Conservation (phyloP, 208 protist species). For the Leishmania arabica region DNA sequence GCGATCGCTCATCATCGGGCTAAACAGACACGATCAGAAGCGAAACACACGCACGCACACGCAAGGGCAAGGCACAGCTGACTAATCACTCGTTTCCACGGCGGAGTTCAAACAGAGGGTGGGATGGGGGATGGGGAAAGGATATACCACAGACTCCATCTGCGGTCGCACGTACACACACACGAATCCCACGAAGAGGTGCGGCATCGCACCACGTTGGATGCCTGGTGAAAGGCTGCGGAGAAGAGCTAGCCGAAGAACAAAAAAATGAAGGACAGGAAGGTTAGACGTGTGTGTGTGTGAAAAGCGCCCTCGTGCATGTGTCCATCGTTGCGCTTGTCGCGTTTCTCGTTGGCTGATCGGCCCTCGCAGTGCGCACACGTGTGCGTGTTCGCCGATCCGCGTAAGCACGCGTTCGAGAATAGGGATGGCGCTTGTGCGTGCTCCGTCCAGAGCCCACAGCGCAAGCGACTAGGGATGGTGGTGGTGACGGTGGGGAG, state of each 20-base stretch:
- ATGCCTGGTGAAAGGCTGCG: neutral
- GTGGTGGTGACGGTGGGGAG: neutral
- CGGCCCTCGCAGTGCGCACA: neutral
- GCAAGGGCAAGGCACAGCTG: slow-evolving; percentile 36
- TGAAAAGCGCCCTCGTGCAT: neutral
- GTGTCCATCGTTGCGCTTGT: neutral
- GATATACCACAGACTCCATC: neutral
- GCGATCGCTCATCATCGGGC: neutral
- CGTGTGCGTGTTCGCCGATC: neutral
- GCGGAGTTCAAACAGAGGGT: neutral
- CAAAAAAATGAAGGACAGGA: neutral
- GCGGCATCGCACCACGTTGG: neutral
- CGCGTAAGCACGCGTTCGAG: neutral
- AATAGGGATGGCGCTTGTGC: neutral
- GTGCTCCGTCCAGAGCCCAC: neutral
- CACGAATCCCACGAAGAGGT: neutral
- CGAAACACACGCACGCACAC: neutral
- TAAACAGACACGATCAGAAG: neutral
- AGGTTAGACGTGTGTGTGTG: neutral
- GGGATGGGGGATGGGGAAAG: neutral
- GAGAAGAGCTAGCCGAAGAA: neutral
- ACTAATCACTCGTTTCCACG: slow-evolving; percentile 29
- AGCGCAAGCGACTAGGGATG: neutral
- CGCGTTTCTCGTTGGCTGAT: neutral
- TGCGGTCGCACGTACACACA: neutral